These are phyloP conservation scores for Fusarium sp. DNA, from an alignment of 2,329 filamentous ascomycete genomes.

Conservation along the genomic window DNA sequence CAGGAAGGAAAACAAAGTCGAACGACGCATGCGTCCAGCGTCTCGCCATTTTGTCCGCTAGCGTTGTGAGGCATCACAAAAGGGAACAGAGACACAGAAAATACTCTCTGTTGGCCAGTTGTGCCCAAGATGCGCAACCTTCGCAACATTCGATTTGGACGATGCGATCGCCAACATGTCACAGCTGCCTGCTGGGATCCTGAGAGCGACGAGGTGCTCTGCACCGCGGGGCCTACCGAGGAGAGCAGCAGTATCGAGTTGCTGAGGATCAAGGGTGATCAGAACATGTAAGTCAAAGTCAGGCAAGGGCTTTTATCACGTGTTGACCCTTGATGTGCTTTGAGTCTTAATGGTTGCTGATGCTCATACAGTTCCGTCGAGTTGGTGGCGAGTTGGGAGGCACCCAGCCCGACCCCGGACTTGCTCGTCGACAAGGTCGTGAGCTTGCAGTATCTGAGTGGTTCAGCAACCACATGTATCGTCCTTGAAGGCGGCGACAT, in stretches of 20 bases:
- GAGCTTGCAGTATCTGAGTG: slow-evolving; percentile 85
- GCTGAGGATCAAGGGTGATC: slow-evolving; percentile 62
- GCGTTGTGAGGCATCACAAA: slow-evolving; percentile 6
- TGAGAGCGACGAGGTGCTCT: slow-evolving; percentile 80
- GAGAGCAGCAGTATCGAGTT: slow-evolving; percentile 80
- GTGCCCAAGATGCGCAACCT: slow-evolving; percentile 82
- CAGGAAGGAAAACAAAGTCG: slow-evolving; percentile 29
- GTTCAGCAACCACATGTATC: slow-evolving; percentile 81
- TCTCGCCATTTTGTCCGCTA: slow-evolving; percentile 31
- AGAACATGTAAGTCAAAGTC: slow-evolving; percentile 57
- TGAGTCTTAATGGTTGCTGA: slow-evolving; percentile 32
- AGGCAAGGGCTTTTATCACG: background rate
- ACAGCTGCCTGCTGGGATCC: slow-evolving; percentile 90
- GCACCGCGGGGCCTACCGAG: slow-evolving; percentile 83
- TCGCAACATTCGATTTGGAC: slow-evolving; percentile 78
- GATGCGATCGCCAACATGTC: slow-evolving; percentile 72
- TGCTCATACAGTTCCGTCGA: slow-evolving; percentile 42
- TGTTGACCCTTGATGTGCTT: background rate
- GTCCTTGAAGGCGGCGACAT: slow-evolving; percentile 93
- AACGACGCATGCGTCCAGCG: slow-evolving; percentile 41
- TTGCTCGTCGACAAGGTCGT: slow-evolving; percentile 80
- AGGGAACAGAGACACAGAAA: background rate
- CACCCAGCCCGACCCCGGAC: slow-evolving; percentile 81
- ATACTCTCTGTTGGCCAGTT: background rate
- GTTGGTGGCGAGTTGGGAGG: slow-evolving; percentile 87